Conservation (phyloP, 768 basidiomycete genomes). For the Mycena galopus region DNA sequence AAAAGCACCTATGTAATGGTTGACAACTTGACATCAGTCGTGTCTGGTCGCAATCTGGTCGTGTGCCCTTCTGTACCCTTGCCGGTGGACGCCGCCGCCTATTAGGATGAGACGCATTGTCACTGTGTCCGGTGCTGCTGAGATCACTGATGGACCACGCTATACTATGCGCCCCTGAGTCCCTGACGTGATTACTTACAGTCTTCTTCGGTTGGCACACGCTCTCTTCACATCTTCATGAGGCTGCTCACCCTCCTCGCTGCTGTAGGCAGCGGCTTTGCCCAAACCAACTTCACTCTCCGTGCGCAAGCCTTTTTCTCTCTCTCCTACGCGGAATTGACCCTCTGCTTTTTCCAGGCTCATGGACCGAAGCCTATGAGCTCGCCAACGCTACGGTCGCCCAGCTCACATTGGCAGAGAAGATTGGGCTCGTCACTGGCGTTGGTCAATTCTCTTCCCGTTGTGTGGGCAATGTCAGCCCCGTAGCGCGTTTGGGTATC, state of each 20-base stretch:
- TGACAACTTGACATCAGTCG: too few relatives aligned
- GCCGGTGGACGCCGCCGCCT: too few relatives aligned
- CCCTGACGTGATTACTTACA: too few relatives aligned
- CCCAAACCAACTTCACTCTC: not conserved
- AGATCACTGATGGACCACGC: too few relatives aligned
- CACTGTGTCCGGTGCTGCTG: too few relatives aligned
- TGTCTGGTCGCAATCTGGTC: too few relatives aligned
- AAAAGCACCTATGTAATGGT: too few relatives aligned
- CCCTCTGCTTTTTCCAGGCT: constrained; percentile 44
- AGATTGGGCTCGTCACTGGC: constrained; percentile 59
- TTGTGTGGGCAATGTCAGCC: constrained; percentile 61
- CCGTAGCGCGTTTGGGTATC: constrained; percentile 55
- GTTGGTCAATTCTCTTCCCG: constrained; percentile 60
- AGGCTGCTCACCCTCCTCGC: not conserved
- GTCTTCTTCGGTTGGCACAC: not conserved
- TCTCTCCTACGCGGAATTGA: not conserved
- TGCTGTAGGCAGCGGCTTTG: not conserved
- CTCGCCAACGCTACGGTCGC: constrained; percentile 52
- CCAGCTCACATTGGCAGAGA: constrained; percentile 60
- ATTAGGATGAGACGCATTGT: too few relatives aligned
- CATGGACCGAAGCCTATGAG: constrained; percentile 59
- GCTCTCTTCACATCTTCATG: not conserved
- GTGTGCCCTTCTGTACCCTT: too few relatives aligned
- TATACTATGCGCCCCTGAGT: too few relatives aligned
- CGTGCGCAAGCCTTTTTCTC: not conserved